Evolutionary conservation across 345 rosid species (phyloP).

Genomic region (Diplotaxis tenuifolia): DNA sequence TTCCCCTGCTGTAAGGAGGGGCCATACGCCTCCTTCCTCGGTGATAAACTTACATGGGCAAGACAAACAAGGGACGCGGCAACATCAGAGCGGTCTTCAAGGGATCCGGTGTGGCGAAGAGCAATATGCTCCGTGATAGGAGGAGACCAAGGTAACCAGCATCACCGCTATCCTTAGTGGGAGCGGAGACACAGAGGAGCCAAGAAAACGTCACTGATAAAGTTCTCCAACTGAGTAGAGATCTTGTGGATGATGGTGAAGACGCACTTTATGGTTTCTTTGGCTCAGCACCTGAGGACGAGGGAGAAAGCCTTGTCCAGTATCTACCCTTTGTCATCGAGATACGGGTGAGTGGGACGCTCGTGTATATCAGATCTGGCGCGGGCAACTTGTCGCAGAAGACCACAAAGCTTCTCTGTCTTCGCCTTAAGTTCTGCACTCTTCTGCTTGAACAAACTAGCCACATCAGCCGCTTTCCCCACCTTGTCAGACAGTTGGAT

Average conservation of each 20-base stretch:
- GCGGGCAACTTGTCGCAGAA: slow-evolving; percentile 86
- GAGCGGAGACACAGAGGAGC: slow-evolving; percentile 89
- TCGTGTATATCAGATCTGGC: slow-evolving; percentile 73
- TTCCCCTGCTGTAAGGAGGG: slow-evolving; percentile 46
- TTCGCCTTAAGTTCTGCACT: slow-evolving; percentile 69
- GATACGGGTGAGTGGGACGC: slow-evolving; percentile 76
- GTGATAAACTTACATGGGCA: slow-evolving; percentile 81
- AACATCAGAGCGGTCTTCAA: slow-evolving; percentile 72
- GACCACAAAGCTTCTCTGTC: slow-evolving; percentile 62
- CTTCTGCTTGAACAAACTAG: slow-evolving; percentile 65
- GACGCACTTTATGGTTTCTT: slow-evolving; percentile 65
- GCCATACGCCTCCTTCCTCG: slow-evolving; percentile 85
- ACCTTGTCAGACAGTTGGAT: slow-evolving; percentile 80
- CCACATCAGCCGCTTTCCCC: slow-evolving; percentile 65
- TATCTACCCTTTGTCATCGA: slow-evolving; percentile 76
- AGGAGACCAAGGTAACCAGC: slow-evolving; percentile 76
- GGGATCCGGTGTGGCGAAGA: slow-evolving; percentile 63
- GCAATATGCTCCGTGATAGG: slow-evolving; percentile 99
- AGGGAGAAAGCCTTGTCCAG: slow-evolving; percentile 73
- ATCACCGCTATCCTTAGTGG: slow-evolving; percentile 68
- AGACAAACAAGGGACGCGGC: slow-evolving; percentile 83
- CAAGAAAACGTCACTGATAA: slow-evolving; percentile 78
- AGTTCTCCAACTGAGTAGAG: slow-evolving; percentile 67
- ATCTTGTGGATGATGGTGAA: slow-evolving; percentile 75
- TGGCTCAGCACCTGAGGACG: slow-evolving; percentile 61